Conservation (phyloP, 1,284 basidiomycete genomes). For the Naganishia sp. region DNA sequence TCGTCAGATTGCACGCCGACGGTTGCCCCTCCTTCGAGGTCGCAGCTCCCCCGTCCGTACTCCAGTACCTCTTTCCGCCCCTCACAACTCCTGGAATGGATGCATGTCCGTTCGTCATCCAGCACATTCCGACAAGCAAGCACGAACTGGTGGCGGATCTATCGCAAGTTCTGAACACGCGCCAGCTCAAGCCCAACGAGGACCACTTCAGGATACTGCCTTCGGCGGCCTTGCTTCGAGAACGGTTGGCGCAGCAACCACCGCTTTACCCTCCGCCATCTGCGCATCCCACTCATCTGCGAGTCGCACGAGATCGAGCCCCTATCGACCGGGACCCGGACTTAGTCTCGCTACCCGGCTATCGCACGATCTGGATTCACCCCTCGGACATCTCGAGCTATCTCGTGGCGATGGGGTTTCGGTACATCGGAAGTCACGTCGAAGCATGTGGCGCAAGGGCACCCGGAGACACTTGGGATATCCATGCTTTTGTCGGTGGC, state of each 20-base stretch:
- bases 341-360: conserved; percentile 5
- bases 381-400: conserved; percentile 13
- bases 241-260: background rate
- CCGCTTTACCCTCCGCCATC: conserved; percentile 13
- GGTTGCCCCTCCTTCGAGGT: conserved; percentile 19
- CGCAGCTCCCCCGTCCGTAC: conserved; percentile 1
- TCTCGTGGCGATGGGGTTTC: conserved; percentile 7
- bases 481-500: conserved; percentile 16
- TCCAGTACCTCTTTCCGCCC: conserved; percentile 20
- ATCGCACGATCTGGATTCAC: conserved; percentile 17
- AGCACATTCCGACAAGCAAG: conserved; percentile 9
- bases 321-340: conserved; percentile 18
- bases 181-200: conserved; percentile 23
- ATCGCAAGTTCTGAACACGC: conserved; percentile 10
- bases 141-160: conserved; percentile 17
- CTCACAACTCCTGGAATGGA: conserved; percentile 3
- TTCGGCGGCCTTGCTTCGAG: background rate
- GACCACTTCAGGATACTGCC: conserved; percentile 14
- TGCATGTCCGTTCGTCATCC: conserved; percentile 10
- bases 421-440: conserved; percentile 19
- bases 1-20: conserved; percentile 7
- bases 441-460: conserved; percentile 2
- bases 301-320: background rate
- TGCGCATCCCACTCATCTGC: conserved; percentile 12
- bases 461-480: conserved; percentile 13